These are phyloP conservation scores for Populus hybrid DNA, from an alignment of 441 rosid species.

Conservation along the genomic window DNA sequence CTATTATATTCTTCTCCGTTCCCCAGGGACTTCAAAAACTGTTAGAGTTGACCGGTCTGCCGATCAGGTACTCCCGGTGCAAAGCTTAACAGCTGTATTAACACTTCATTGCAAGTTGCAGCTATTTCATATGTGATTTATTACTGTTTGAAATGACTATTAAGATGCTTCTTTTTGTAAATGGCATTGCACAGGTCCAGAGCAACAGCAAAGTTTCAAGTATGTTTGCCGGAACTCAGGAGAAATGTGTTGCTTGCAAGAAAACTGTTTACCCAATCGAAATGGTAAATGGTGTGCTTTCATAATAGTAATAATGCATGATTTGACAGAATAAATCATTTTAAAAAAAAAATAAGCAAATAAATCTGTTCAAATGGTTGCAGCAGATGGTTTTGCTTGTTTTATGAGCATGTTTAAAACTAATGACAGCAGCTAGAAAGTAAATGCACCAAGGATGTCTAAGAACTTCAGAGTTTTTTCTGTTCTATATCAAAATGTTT, in stretches of 20 bases:
- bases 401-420: neutral
- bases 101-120: neutral
- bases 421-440: neutral
- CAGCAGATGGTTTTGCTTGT: neutral
- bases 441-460: neutral
- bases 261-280: slow-evolving; percentile 74
- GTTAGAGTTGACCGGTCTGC: slow-evolving; percentile 49
- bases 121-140: neutral
- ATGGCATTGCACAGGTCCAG: slow-evolving; percentile 31
- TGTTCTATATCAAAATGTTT: neutral
- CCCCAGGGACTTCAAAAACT: slow-evolving; percentile 54
- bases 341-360: neutral
- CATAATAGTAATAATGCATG: neutral
- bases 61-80: slow-evolving; percentile 30
- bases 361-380: neutral
- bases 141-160: neutral
- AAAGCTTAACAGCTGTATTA: slow-evolving; percentile 21
- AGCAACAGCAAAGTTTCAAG: slow-evolving; percentile 56
- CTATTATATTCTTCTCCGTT: slow-evolving; percentile 5
- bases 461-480: neutral
- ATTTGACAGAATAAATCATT: neutral
- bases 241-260: slow-evolving; percentile 69
- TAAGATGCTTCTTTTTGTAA: slow-evolving; percentile 1
- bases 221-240: slow-evolving; percentile 74
- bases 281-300: slow-evolving; percentile 37